A percentile compares a stretch with the other conserved stretches of the same genome.
These are phyloP conservation scores for Arachnopeziza araneosa DNA, from an alignment of 2,329 filamentous ascomycete species.

Conservation along the genomic window DNA sequence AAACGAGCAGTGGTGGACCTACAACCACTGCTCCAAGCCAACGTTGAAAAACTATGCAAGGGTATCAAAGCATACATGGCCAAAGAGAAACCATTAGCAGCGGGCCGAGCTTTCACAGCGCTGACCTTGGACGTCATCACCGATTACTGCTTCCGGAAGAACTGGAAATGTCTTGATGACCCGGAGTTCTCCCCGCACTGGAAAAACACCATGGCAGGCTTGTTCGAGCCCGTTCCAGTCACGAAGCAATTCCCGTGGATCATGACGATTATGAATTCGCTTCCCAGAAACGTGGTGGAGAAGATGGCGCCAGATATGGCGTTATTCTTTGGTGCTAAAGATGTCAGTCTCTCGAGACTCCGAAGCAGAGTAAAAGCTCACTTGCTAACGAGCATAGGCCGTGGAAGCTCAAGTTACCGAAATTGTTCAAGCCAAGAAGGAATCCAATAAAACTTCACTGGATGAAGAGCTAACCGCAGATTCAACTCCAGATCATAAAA, in stretches of 20 bases:
- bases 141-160: slow-evolving; percentile 26
- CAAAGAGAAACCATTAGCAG: slow-evolving; percentile 7
- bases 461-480: not conserved
- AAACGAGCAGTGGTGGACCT: slow-evolving; percentile 3
- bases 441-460: not conserved
- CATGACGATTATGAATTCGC: not conserved
- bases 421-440: not conserved
- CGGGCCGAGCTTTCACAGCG: slow-evolving; percentile 15
- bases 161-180: slow-evolving; percentile 19
- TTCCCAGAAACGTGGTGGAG: not conserved
- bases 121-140: slow-evolving; percentile 27
- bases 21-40: slow-evolving; percentile 17
- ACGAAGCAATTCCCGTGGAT: slow-evolving; percentile 1
- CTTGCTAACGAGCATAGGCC: not conserved
- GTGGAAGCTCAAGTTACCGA: not conserved
- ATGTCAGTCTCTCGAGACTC: not conserved
- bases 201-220: not conserved
- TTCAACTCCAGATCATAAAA: not conserved
- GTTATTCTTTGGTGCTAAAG: not conserved
- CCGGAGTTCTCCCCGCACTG: slow-evolving; percentile 13
- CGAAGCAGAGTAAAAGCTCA: not conserved
- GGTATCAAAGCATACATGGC: slow-evolving; percentile 14
- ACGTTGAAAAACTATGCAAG: slow-evolving; percentile 17
- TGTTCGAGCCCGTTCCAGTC: not conserved
- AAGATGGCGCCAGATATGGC: not conserved